Conservation (phyloP, 2,329 filamentous ascomycete genomes). For the Fusarium sambucinum region DNA sequence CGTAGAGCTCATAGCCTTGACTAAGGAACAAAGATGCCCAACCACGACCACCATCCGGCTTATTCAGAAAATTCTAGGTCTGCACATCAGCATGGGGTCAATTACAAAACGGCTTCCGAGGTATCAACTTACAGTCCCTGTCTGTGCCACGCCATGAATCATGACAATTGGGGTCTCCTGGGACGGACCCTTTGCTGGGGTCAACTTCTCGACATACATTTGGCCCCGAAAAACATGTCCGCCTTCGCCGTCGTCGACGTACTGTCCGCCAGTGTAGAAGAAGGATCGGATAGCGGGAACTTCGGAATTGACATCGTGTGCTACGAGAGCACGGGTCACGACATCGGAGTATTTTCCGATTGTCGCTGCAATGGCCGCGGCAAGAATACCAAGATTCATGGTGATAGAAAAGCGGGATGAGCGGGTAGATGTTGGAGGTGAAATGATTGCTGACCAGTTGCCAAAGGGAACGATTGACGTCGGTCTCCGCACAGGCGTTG, state of each 20-base stretch:
- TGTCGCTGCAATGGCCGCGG: constrained; percentile 13
- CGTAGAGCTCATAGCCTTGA: constrained; percentile 44
- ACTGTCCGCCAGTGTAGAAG: constrained; percentile 38
- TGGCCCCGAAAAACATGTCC: constrained; percentile 42
- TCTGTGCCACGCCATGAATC: constrained; percentile 43
- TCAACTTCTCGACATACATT: constrained; percentile 45
- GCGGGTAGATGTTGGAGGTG: neutral
- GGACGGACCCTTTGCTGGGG: constrained; percentile 17
- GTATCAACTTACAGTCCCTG: constrained; percentile 32
- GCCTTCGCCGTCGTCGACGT: constrained; percentile 38
- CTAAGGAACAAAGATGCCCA: constrained; percentile 42
- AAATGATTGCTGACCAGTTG: constrained; percentile 25
- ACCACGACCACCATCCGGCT: constrained; percentile 41
- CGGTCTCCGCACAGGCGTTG: constrained; percentile 6
- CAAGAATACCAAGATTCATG: constrained; percentile 25
- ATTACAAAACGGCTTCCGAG: neutral
- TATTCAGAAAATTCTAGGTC: constrained; percentile 44
- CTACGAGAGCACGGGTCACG: neutral
- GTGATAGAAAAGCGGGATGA: neutral
- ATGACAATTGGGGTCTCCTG: constrained; percentile 40
- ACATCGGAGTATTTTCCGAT: constrained; percentile 18
- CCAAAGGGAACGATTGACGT: constrained; percentile 13
- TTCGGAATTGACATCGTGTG: constrained; percentile 13
- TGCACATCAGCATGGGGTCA: neutral
- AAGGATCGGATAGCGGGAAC: constrained; percentile 34